phyloP scores from a whole-genome alignment of 768 basidiomycete genomes.

The Leccinellum rugosiceps region DNA sequence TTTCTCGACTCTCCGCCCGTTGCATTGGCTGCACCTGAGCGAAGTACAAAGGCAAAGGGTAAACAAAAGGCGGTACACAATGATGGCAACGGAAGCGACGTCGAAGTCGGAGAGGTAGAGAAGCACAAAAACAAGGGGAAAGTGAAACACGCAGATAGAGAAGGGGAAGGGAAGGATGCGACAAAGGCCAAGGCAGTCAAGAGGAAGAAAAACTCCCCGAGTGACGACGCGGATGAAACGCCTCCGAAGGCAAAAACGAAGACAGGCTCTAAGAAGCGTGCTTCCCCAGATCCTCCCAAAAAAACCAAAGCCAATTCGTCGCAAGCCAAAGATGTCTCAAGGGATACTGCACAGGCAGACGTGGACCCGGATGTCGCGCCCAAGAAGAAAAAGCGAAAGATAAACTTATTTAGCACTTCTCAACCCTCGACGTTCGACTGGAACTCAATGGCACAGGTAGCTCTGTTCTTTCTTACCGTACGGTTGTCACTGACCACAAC shows the following conservation, averaged over 20 bases:
- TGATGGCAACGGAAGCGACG: slow-evolving; percentile 14
- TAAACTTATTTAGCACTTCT: slow-evolving; percentile 53
- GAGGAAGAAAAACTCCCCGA: slow-evolving; percentile 22
- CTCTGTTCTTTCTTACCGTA: slow-evolving; percentile 4
- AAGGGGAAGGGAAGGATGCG: slow-evolving; percentile 24
- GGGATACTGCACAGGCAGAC: slow-evolving; percentile 9
- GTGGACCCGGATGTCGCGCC: slow-evolving; percentile 28
- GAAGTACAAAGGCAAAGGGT: slow-evolving; percentile 31
- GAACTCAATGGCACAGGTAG: slow-evolving; percentile 41
- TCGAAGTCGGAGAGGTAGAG: slow-evolving; percentile 21
- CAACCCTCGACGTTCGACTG: slow-evolving; percentile 44
- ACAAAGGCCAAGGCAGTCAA: slow-evolving; percentile 27
- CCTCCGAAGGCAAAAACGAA: slow-evolving; percentile 18
- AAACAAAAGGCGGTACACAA: slow-evolving; percentile 37
- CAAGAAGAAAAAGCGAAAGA: slow-evolving; percentile 71
- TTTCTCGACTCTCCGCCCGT: slow-evolving; percentile 17
- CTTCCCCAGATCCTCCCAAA: slow-evolving; percentile 18
- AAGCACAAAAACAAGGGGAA: slow-evolving; percentile 29
- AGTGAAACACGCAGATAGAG: slow-evolving; percentile 16
- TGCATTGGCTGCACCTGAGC: slow-evolving; percentile 19
- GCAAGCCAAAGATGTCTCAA: slow-evolving; percentile 14
- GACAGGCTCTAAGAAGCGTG: slow-evolving; percentile 16
- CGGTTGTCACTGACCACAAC: neutral
- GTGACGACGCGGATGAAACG: slow-evolving; percentile 14
- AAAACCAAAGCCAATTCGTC: slow-evolving; percentile 19